Evolutionary conservation across 331 rosid species (phyloP).

Genomic region (Rhamnella rubrinervis): DNA sequence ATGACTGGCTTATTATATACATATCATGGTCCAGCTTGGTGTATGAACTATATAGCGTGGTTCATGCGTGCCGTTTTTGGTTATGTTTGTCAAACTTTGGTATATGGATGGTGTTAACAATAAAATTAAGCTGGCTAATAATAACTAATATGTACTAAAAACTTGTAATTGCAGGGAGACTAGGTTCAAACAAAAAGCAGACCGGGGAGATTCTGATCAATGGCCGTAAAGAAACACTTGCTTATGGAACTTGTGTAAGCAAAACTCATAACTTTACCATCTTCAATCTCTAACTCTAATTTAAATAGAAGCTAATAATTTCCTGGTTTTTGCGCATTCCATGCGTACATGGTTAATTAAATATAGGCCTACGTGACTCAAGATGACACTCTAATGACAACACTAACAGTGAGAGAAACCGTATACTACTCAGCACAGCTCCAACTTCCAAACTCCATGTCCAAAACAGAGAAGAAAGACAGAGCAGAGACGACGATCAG

Average conservation of each 20-base stretch:
- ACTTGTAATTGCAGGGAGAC: slow-evolving; percentile 18
- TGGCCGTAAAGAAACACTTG: slow-evolving; percentile 35
- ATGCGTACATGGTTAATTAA: neutral
- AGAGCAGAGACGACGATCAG: slow-evolving; percentile 46
- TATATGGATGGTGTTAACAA: no score
- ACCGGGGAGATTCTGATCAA: slow-evolving; percentile 35
- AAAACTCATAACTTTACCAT: neutral
- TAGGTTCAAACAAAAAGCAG: slow-evolving; percentile 24
- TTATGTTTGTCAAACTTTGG: no score
- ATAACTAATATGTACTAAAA: neutral
- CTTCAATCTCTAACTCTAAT: neutral
- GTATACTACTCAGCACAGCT: slow-evolving; percentile 52
- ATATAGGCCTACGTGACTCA: slow-evolving; percentile 62
- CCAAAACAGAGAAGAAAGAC: slow-evolving; percentile 39
- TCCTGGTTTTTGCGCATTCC: neutral
- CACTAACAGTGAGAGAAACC: slow-evolving; percentile 60
- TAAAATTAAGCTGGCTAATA: no score
- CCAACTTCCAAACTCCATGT: slow-evolving; percentile 53
- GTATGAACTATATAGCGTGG: no score
- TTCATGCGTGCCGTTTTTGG: no score
- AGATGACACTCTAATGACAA: slow-evolving; percentile 57
- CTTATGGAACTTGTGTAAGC: slow-evolving; percentile 44
- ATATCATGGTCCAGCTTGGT: no score
- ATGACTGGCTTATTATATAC: neutral
- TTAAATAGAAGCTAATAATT: neutral